Base-by-base conservation (phyloP, 768 basidiomycete genomes). In the Mycena capillaripes region DNA sequence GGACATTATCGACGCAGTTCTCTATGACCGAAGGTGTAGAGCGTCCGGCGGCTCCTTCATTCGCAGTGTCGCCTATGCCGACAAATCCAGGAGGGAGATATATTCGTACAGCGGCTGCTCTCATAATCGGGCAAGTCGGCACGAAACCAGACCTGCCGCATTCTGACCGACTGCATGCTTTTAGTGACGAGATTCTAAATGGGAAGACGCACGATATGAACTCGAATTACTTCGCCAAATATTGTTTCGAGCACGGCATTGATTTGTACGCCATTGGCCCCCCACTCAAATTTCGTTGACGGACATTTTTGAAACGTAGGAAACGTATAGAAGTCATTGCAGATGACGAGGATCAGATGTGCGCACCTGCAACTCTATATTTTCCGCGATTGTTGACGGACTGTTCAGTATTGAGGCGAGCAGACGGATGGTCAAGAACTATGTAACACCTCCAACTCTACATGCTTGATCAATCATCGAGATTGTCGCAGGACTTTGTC, bases 271-370 rank as follows among this genome's bases (percentile, higher is more conserved):
- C 82, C 61, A 42, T 46, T 19, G 56, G n/a, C 36, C 23, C 60
- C 59, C 44, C 30, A 40, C 0, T n/a, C 58, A 40, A 38, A 50
- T 57, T 58, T 65, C 69, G 32, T 62, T 77, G 70, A 77, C 74
- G 79, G 67, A 76, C 72, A 66, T 69, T 63, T 17, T 57, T 69
- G 34, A 42, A 60, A 19, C 66, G 8, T 79, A 96, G 94, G 75
- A 95, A 95, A 81, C 90, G 94, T 52, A 90, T 97, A 79, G 96
- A 98, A 77, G 96, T 97, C 67, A 92, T 99, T 53, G 86, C 97
- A 1, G 97, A 98, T 78, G 92, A 95, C 57, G 95, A 97, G 80
- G 89, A 90, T 29, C 94, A 98, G 81, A 98, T 97, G 95, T 71
- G 32, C 7, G 63, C 94, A 79, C 72, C 91, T 78, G 10, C 29